Percentiles rank a stretch among this genome's conserved stretches.
These are phyloP conservation scores for Citeromyces nyonsensis DNA, from an alignment of 805 yeast species.

Conservation along the genomic window DNA sequence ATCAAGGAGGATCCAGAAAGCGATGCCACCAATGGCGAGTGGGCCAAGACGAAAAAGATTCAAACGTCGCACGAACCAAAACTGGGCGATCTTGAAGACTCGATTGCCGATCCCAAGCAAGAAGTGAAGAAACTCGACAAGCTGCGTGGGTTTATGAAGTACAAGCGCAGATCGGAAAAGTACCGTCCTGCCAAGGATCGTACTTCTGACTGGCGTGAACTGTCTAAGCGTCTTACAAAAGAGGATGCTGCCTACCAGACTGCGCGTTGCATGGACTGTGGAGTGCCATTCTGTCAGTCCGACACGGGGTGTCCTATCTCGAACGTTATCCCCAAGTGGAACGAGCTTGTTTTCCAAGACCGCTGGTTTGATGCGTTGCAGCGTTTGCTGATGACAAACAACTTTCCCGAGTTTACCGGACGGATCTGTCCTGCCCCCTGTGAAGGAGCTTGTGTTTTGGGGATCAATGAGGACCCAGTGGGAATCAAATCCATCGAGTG, in stretches of 20 bases:
- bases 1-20: conserved; percentile 73
- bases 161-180: conserved; percentile 75
- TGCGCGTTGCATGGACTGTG: conserved; percentile 99
- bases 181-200: conserved; percentile 69
- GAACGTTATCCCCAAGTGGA: conserved; percentile 95
- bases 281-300: conserved; percentile 96
- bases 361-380: conserved; percentile 91
- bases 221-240: conserved; percentile 65
- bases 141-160: conserved; percentile 84
- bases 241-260: conserved; percentile 84
- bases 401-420: conserved; percentile 97
- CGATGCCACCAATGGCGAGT: conserved; percentile 85
- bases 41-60: conserved; percentile 34
- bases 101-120: conserved; percentile 53
- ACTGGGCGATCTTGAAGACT: conserved; percentile 80
- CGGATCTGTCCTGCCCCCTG: conserved; percentile 99
- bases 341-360: conserved; percentile 87
- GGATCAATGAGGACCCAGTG: conserved; percentile 84
- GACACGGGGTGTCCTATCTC: conserved; percentile 98
- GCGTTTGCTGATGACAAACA: conserved; percentile 86
- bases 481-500: conserved; percentile 94
- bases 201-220: conserved; percentile 84
- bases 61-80: conserved; percentile 46
- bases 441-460: conserved; percentile 82
- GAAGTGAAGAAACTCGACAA: conserved; percentile 66